Base-by-base conservation (phyloP, 345 rosid genomes). In the Eucalyptus paniculata region DNA sequence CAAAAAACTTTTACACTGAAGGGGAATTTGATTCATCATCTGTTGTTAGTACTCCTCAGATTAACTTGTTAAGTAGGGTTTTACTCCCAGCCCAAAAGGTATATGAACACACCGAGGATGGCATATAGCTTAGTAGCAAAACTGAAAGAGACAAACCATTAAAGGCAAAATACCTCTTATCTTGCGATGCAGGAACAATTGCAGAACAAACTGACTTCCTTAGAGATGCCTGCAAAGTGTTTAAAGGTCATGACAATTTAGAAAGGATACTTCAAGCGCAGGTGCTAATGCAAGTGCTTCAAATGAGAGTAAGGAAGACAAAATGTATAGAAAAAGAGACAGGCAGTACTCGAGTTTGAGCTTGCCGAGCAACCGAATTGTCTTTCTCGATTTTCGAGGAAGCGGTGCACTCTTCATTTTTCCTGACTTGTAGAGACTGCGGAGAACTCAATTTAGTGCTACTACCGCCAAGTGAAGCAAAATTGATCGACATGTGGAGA, bases 341-440 rank as follows among this genome's bases (percentile, higher is more conserved):
- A 23, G 53, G 40, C 89, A 83, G 88, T 95, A 96, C 99, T 93
- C 50, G 93, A 89, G 91, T 90, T 89, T 95, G 92, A 91, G 92
- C 91, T 89, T 88, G 91, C 69, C 88, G 90, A 77, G 91, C 54
- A 87, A 86, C 72, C 34, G 92, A 91, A 91, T 83, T 89, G 77
- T 92, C 93, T 92, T 89, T 92, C 53, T 94, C 65, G 89, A 89
- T 88, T 92, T 87, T 92, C 54, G 77, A 82, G 67, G 92, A 92
- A 90, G 91, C 45, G 6, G 87, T 47, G 58, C 30, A 24, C 37
- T 86, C 87, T 82, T 62, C 77, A 47, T 87, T 81, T 44, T 89
- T 87, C 50, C 42, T 58, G 62, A 86, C 81, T 51, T 47, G 60
- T 40, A 40, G 87, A 90, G 83, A 87, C 87, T 42, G 60, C 24